These are phyloP conservation scores for Kurtzmaniella quercitrusa DNA, from an alignment of 1,139 yeast species.

Conservation along the genomic window DNA sequence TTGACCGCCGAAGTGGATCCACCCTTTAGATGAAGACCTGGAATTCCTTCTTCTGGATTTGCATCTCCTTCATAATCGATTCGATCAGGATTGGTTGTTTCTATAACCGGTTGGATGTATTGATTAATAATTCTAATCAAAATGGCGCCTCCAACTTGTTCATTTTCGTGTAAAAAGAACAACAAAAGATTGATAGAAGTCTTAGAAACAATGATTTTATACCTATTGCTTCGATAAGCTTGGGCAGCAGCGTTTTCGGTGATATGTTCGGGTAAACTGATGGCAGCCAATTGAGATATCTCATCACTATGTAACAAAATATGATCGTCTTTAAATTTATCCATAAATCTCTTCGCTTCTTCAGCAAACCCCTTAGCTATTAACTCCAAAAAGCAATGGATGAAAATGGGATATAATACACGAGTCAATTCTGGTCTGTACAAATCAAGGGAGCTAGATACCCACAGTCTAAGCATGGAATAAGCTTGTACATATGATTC, in stretches of 20 bases:
- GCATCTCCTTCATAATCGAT: slow-evolving; percentile 44
- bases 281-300: slow-evolving; percentile 63
- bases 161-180: slow-evolving; percentile 87
- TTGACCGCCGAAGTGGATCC: slow-evolving; percentile 41
- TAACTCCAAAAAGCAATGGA: slow-evolving; percentile 80
- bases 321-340: slow-evolving; percentile 71
- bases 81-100: slow-evolving; percentile 42
- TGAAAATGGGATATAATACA: slow-evolving; percentile 83
- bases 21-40: slow-evolving; percentile 46
- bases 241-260: slow-evolving; percentile 79
- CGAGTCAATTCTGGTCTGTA: slow-evolving; percentile 86
- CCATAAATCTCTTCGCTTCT: slow-evolving; percentile 72
- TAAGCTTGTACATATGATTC: slow-evolving; percentile 75
- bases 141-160: slow-evolving; percentile 87
- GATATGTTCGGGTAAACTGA: slow-evolving; percentile 76
- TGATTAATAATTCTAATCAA: slow-evolving; percentile 83
- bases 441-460: slow-evolving; percentile 84
- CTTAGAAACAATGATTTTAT: slow-evolving; percentile 71
- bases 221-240: slow-evolving; percentile 69
- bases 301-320: slow-evolving; percentile 75
- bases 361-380: slow-evolving; percentile 56
- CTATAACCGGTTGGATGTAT: slow-evolving; percentile 67
- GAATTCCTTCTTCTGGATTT: slow-evolving; percentile 61
- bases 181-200: slow-evolving; percentile 81
- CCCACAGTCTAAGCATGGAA: slow-evolving; percentile 79